phyloP scores from a whole-genome alignment of 441 rosid species.

The Pelargonium australe region DNA sequence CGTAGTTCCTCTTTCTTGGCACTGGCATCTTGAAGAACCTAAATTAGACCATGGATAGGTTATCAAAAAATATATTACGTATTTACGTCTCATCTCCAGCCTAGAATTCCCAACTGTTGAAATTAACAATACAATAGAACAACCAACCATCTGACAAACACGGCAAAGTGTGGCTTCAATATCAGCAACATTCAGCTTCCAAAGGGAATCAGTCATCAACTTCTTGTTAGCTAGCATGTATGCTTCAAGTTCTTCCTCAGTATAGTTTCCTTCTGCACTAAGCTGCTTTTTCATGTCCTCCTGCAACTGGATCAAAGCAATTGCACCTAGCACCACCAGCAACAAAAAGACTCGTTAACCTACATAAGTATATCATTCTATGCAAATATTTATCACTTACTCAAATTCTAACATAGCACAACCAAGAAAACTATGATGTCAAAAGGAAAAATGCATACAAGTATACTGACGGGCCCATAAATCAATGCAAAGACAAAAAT shows the following conservation, averaged over 20 bases:
- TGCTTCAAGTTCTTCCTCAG: slow-evolving; percentile 82
- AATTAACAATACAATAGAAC: slow-evolving; percentile 24
- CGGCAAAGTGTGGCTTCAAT: slow-evolving; percentile 89
- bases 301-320: slow-evolving; percentile 91
- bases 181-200: slow-evolving; percentile 97
- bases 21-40: slow-evolving; percentile 95
- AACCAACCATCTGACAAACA: slow-evolving; percentile 89
- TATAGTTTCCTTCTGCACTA: slow-evolving; percentile 70
- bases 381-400: background rate
- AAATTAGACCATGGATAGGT: slow-evolving; percentile 25
- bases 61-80: slow-evolving; percentile 15
- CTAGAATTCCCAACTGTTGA: slow-evolving; percentile 18
- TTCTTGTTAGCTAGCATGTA: slow-evolving; percentile 81
- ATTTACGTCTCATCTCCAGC: background rate
- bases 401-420: background rate
- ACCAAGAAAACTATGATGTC: background rate
- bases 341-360: slow-evolving; percentile 9
- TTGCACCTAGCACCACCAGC: slow-evolving; percentile 60
- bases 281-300: slow-evolving; percentile 96
- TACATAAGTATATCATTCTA: background rate
- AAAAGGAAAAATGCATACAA: background rate
- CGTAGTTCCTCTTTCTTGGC: slow-evolving; percentile 86
- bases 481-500: background rate
- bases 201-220: slow-evolving; percentile 85
- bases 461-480: too few species aligned